Base-by-base conservation (phyloP, 441 rosid species). In the Oxalis stricta region DNA sequence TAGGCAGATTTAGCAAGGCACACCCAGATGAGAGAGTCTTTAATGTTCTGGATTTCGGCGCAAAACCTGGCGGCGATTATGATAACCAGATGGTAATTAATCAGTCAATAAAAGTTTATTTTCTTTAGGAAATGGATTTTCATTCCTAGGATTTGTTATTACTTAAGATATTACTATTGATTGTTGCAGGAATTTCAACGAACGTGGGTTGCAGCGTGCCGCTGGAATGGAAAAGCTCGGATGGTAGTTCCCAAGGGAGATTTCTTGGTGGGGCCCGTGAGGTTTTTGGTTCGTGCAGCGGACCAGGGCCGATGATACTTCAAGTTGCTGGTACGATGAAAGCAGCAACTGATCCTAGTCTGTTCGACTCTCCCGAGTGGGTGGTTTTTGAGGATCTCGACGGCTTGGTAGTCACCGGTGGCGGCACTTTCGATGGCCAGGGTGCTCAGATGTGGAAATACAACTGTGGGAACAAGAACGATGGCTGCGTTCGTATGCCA, bases 341-440 rank as follows among this genome's bases (percentile, higher is more conserved):
- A 35, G 78, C 77, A 2, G 18, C 34, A 4, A 3, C 76, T 8
- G 76, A 71, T 44, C 17, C 54, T 10, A 58, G 58, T 41, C 31
- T 11, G 18, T 64, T 54, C 52, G 31, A 26, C 5, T 6, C 4
- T 51, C 61, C 10, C 10, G 71, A 61, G 9, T 73, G 82, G 82
- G 38, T 79, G 36, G 47, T 46, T 5, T 76, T 79, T 41, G 61
- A 73, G 14, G 6, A 37, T 5, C 13, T 76, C 0, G 32, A 56
- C 8, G 89, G 82, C 18, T 43, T 76, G 35, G 28, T 63, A 3
- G 35, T 79, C 11, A 36, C 64, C 4, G 82, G 84, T 1, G 32
- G 41, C 0, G 84, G 88, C 30, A 61, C 51, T 7, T 18, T 76
- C 7, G 77, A 76, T 34, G 88, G 84, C 38, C 82, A 76, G 33